Evolutionary conservation across 179 eudicot genomes (phyloP).

Genomic region (Beta macrorhiza): DNA sequence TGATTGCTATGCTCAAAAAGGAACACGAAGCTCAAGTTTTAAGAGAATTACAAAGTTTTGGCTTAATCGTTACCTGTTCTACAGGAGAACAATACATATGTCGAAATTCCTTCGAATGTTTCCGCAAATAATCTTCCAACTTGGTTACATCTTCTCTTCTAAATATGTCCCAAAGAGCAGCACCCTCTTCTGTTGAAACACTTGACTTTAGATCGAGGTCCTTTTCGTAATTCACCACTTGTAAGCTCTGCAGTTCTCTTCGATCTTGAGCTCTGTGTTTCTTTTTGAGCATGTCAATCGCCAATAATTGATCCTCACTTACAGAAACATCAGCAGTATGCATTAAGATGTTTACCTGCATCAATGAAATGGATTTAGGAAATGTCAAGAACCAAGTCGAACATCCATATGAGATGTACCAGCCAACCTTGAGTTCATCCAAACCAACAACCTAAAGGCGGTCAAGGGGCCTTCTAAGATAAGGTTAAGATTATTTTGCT

Average conservation of each 20-base stretch:
- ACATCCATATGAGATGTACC: neutral
- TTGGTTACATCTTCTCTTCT: conserved; percentile 78
- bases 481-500: neutral
- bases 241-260: conserved; percentile 15
- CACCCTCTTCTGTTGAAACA: conserved; percentile 37
- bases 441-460: neutral
- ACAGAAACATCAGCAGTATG: conserved; percentile 41
- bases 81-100: conserved; percentile 65
- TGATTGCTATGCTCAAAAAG: conserved; percentile 3
- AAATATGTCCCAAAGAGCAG: conserved; percentile 90
- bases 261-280: conserved; percentile 41
- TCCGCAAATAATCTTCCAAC: conserved; percentile 54
- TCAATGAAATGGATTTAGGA: neutral
- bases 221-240: neutral
- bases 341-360: conserved; percentile 45
- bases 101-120: conserved; percentile 67
- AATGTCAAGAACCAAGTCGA: neutral
- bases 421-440: neutral
- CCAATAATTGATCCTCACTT: conserved; percentile 27
- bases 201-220: conserved; percentile 13
- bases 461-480: too few relatives aligned
- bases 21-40: conserved; percentile 26
- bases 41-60: conserved; percentile 8
- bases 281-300: conserved; percentile 33
- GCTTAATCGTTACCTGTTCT: conserved; percentile 46